Evolutionary conservation across 345 rosid species (phyloP).

Genomic region (Euclidium syriacum): DNA sequence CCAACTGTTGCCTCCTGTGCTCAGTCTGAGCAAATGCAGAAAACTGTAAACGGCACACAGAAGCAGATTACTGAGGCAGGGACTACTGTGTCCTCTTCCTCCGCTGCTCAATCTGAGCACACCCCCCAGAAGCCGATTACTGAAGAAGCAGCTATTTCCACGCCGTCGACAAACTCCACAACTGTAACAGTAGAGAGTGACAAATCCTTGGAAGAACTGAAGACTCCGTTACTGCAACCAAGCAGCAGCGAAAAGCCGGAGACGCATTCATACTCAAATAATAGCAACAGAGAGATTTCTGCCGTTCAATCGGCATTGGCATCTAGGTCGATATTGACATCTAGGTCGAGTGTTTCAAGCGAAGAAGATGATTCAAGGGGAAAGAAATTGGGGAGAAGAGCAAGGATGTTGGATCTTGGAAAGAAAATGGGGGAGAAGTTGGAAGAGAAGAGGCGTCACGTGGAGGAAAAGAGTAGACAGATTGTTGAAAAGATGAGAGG

Average conservation of each 20-base stretch:
- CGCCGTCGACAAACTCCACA: conserved; percentile 20
- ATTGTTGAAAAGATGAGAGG: conserved; percentile 89
- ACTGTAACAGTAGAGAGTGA: conserved; percentile 25
- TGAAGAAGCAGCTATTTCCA: conserved; percentile 10
- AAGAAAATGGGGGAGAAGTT: conserved; percentile 92
- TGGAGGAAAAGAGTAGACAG: conserved; percentile 74
- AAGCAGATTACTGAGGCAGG: conserved; percentile 19
- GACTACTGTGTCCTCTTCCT: conserved; percentile 11
- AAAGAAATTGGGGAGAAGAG: conserved; percentile 63
- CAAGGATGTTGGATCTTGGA: conserved; percentile 72
- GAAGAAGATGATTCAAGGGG: conserved; percentile 58
- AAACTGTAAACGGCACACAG: conserved; percentile 23
- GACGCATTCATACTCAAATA: background rate
- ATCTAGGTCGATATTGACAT: too few species aligned
- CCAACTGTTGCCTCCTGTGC: conserved; percentile 28
- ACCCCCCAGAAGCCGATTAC: conserved; percentile 5
- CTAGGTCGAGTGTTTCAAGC: conserved; percentile 13
- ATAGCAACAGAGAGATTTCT: conserved; percentile 25
- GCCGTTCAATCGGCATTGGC: conserved; percentile 21
- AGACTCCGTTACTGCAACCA: conserved; percentile 41
- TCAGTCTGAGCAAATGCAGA: conserved; percentile 36
- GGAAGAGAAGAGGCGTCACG: conserved; percentile 82
- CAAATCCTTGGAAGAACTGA: conserved; percentile 47
- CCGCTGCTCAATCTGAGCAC: conserved; percentile 33
- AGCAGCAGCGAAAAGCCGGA: conserved; percentile 37